Conservation (phyloP, 495 filamentous ascomycete genomes). For the Polyplosphaeria fusca region DNA sequence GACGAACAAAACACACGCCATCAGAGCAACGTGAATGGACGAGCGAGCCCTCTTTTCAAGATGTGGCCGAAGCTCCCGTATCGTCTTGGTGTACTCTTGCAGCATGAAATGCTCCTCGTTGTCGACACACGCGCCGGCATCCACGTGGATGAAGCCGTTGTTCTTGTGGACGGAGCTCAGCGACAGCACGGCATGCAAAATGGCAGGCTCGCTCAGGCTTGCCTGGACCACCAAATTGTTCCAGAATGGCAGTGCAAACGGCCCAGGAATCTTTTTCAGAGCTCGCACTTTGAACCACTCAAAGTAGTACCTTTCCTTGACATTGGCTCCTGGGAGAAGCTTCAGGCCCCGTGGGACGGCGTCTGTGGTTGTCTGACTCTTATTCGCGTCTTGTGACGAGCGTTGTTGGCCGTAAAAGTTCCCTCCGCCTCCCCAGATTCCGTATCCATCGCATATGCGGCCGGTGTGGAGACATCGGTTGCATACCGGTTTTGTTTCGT, state of each 20-base stretch:
- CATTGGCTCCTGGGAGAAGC: too few species aligned
- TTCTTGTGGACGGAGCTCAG: slow-evolving; percentile 45
- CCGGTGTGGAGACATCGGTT: background rate
- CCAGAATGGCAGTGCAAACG: slow-evolving; percentile 50
- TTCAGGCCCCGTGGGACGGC: background rate
- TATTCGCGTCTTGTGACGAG: too few species aligned
- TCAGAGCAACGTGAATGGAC: slow-evolving; percentile 44
- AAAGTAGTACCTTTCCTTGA: slow-evolving; percentile 39
- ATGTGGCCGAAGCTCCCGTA: slow-evolving; percentile 42
- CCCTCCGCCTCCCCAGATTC: background rate
- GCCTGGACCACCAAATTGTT: slow-evolving; percentile 48
- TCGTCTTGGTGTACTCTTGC: slow-evolving; percentile 49
- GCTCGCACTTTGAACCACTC: slow-evolving; percentile 46
- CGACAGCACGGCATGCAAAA: slow-evolving; percentile 52
- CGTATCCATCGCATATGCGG: background rate
- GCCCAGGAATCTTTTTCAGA: slow-evolving; percentile 44
- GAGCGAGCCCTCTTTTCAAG: slow-evolving; percentile 22
- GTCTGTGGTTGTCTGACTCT: too few species aligned
- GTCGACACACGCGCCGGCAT: slow-evolving; percentile 26
- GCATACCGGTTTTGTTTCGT: background rate
- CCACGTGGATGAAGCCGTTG: background rate
- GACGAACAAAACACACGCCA: slow-evolving; percentile 56
- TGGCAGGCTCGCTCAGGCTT: slow-evolving; percentile 47
- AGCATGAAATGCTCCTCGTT: slow-evolving; percentile 42
- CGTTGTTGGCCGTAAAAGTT: too few species aligned